Evolutionary conservation across 2,329 filamentous ascomycete genomes (phyloP).

Genomic region (Exophiala phaeomuriformis): DNA sequence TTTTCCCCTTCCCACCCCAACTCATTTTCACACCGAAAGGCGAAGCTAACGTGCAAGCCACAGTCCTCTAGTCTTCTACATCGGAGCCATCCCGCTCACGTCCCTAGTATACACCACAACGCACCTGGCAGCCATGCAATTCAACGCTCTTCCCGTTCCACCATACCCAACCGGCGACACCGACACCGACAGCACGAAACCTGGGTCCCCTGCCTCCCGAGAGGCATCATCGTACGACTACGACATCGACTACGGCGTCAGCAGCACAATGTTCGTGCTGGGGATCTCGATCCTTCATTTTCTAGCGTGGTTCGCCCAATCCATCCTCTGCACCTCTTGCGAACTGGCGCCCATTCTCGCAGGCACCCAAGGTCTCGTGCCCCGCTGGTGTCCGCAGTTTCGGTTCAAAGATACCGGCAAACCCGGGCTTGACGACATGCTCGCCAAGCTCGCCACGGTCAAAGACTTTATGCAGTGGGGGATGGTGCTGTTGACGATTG

Average conservation of each 20-base stretch:
- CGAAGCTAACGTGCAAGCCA: neutral
- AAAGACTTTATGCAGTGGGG: constrained; percentile 22
- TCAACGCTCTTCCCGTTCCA: constrained; percentile 17
- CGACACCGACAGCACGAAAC: neutral
- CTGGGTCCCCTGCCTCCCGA: neutral
- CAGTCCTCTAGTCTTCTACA: constrained; percentile 20
- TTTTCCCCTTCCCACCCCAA: neutral
- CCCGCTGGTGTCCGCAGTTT: constrained; percentile 22
- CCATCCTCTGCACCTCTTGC: constrained; percentile 20
- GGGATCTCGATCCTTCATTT: constrained; percentile 13
- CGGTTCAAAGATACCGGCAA: constrained; percentile 18
- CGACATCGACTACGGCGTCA: constrained; percentile 14
- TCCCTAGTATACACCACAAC: constrained; percentile 18
- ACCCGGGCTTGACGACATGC: constrained; percentile 40
- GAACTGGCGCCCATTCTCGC: constrained; percentile 22
- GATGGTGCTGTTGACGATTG: constrained; percentile 13
- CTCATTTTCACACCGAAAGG: too few relatives aligned
- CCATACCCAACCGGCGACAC: neutral
- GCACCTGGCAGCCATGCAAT: constrained; percentile 19
- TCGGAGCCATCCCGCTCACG: constrained; percentile 16
- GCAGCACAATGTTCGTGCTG: constrained; percentile 17
- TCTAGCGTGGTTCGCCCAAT: constrained; percentile 17
- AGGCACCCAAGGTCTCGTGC: constrained; percentile 18
- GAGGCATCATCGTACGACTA: neutral
- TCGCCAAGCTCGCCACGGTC: constrained; percentile 42